Conservation (phyloP, 1,139 yeast species). For the Suhomyces bribrorum region DNA sequence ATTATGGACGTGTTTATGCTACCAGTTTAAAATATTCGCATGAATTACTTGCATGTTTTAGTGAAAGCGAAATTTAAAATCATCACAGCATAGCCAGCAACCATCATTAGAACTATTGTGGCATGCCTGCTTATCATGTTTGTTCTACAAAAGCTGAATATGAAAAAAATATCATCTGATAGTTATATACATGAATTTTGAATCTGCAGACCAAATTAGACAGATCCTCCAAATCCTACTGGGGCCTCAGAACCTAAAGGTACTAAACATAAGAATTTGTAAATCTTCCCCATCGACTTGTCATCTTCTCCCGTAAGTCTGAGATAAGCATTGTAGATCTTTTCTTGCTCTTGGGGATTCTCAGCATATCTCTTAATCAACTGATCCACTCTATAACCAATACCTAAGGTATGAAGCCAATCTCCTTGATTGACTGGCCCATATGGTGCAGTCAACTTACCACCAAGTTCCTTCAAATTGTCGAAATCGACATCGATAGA, state of each 20-base stretch:
- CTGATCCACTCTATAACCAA: slow-evolving; percentile 68
- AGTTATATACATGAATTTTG: too few relatives aligned
- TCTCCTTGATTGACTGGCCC: slow-evolving; percentile 81
- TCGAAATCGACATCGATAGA: slow-evolving; percentile 84
- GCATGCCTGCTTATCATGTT: too few relatives aligned
- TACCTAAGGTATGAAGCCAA: slow-evolving; percentile 76
- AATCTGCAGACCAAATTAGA: too few relatives aligned
- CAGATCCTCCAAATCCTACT: slow-evolving; percentile 33
- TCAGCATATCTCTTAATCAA: slow-evolving; percentile 37
- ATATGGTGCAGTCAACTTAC: slow-evolving; percentile 27
- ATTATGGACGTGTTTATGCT: too few relatives aligned
- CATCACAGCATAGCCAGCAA: too few relatives aligned
- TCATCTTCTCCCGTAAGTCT: slow-evolving; percentile 65
- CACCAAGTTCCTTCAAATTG: slow-evolving; percentile 41
- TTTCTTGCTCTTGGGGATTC: slow-evolving; percentile 39
- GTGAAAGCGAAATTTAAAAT: too few relatives aligned
- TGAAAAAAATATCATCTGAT: too few relatives aligned
- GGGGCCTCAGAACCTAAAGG: slow-evolving; percentile 47
- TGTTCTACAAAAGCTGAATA: too few relatives aligned
- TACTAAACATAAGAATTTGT: slow-evolving; percentile 68
- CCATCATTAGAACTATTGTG: too few relatives aligned
- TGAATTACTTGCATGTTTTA: too few relatives aligned
- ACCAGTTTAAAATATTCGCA: too few relatives aligned
- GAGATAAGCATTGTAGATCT: slow-evolving; percentile 57
- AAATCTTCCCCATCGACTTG: slow-evolving; percentile 73